These are phyloP conservation scores for Clonostachys solani DNA, from an alignment of 2,329 filamentous ascomycete genomes.

Conservation along the genomic window DNA sequence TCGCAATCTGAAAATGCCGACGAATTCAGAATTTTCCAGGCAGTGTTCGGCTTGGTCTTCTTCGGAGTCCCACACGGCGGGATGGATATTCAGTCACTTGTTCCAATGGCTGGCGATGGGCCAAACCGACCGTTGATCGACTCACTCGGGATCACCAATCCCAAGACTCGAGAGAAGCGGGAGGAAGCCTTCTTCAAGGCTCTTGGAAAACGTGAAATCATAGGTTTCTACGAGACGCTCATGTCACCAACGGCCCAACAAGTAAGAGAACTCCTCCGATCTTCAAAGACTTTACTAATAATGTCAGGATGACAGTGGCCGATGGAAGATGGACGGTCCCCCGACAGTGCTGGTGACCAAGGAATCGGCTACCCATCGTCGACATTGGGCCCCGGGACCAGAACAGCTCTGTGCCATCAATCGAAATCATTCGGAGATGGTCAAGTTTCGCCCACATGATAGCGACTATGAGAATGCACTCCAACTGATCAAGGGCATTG, in stretches of 20 bases:
- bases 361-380: constrained; percentile 14
- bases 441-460: constrained; percentile 14
- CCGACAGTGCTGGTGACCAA: constrained; percentile 11
- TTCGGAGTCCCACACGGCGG: constrained; percentile 7
- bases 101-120: constrained; percentile 5
- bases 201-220: constrained; percentile 10
- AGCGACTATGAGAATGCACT: constrained; percentile 4
- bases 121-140: constrained; percentile 5
- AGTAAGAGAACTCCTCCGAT: constrained; percentile 2
- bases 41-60: constrained; percentile 5
- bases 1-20: background rate
- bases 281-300: no score
- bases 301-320: constrained; percentile 7
- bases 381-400: constrained; percentile 10
- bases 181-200: constrained; percentile 4
- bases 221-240: constrained; percentile 16
- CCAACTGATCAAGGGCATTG: background rate
- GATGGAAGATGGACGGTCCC: constrained; percentile 13
- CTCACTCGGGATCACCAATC: constrained; percentile 3
- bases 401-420: constrained; percentile 12
- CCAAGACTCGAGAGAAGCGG: constrained; percentile 1
- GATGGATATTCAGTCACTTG: constrained; percentile 4
- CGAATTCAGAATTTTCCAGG: background rate
- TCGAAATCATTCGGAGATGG: constrained; percentile 10
- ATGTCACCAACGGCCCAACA: constrained; percentile 13